Conservation (phyloP, 2,329 filamentous ascomycete species). For the Scolecobasidium constrictum region DNA sequence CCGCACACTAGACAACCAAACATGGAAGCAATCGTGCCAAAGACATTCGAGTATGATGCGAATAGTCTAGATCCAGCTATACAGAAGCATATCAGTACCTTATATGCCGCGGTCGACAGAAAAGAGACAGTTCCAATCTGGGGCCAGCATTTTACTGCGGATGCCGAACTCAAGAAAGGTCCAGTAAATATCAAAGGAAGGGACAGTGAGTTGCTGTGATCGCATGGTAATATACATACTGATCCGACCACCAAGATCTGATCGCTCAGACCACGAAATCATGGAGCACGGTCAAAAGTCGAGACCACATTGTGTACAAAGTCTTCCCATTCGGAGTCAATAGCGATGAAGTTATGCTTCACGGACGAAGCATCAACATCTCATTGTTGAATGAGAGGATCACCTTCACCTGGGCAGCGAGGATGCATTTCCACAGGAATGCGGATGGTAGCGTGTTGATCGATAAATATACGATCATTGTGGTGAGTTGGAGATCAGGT, state of each 20-base stretch:
- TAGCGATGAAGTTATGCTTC: not conserved
- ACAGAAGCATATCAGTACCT: not conserved
- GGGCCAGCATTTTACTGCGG: not conserved
- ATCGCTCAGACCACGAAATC: not conserved
- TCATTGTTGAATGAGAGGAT: not conserved
- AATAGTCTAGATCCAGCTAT: not conserved
- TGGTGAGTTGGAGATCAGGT: no score
- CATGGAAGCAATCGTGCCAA: no score
- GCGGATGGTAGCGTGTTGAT: not conserved
- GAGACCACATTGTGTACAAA: not conserved
- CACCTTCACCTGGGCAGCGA: not conserved
- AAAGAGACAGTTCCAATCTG: not conserved
- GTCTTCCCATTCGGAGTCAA: not conserved
- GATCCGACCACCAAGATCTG: not conserved
- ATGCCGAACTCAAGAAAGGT: not conserved
- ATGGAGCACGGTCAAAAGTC: not conserved
- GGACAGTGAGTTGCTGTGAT: not conserved
- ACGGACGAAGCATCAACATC: not conserved
- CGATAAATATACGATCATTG: conserved; percentile 1
- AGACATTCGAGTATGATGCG: not conserved
- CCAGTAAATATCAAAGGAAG: not conserved
- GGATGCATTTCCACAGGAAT: not conserved
- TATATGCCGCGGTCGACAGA: not conserved
- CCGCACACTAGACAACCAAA: no score
- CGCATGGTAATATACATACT: conserved; percentile 1